These are phyloP conservation scores for Jamesozyma lodderae DNA, from an alignment of 805 yeast species.

Conservation along the genomic window DNA sequence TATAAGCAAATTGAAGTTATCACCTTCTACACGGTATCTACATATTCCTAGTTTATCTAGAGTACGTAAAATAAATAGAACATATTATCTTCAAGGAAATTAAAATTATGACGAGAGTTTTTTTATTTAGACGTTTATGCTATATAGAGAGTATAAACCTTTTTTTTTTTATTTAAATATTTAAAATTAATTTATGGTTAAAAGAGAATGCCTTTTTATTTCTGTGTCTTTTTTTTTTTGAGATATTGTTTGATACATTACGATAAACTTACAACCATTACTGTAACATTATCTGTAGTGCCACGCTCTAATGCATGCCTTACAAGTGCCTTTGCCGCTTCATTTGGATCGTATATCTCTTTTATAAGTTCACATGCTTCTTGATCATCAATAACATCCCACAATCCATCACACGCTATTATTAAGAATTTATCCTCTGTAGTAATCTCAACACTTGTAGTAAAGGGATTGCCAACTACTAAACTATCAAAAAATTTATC, in stretches of 20 bases:
- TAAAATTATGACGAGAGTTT: no score
- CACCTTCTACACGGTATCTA: no score
- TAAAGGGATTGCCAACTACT: conserved; percentile 85
- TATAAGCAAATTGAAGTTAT: no score
- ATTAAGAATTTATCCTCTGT: conserved; percentile 66
- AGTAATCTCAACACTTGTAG: conserved; percentile 73
- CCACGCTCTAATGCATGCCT: conserved; percentile 65
- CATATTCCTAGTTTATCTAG: no score
- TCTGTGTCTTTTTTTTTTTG: not conserved
- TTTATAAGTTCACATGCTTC: conserved; percentile 69
- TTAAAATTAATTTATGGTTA: no score
- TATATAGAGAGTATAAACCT: no score
- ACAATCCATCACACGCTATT: conserved; percentile 91
- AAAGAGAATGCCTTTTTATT: no score
- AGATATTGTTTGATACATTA: not conserved
- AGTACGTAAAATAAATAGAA: no score
- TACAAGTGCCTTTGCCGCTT: conserved; percentile 60
- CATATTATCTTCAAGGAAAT: no score
- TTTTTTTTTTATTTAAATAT: no score
- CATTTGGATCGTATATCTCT: conserved; percentile 45
- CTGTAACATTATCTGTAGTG: conserved; percentile 88
- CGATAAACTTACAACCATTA: conserved; percentile 60
- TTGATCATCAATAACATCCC: conserved; percentile 89
- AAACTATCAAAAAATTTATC: conserved; percentile 85
- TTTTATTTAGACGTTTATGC: no score